Base-by-base conservation (phyloP, 179 eudicot species). In the Beta macrorhiza region DNA sequence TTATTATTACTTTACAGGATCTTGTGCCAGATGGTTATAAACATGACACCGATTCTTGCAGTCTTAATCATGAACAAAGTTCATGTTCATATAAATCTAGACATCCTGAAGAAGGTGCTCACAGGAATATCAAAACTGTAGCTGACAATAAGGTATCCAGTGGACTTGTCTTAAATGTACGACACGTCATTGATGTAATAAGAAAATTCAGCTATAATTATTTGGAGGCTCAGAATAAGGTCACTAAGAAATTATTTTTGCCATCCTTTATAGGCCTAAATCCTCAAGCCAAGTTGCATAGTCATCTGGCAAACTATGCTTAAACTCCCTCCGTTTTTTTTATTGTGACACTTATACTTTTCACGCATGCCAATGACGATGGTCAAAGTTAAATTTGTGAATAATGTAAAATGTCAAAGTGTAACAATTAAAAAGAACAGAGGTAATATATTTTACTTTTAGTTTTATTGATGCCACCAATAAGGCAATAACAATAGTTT, bases 61-160 rank as follows among this genome's bases (percentile, higher is more conserved):
- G 82, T 83, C 92, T 89, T 65, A 86, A 89, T 85, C 85, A 76
- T 67, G 95, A 91, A 85, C 91, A 89, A 76, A 91, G 97, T 81
- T 81, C 85, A 56, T 87, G 90, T 82, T 90, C 97, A 73, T 81
- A 87, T 82, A 91, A 88, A 89, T 87, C 91, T 53, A 81, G 77
- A 80, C 83, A 86, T 84, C 83, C 86, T 80, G 82, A 79, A 58
- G 87, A 79, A 56, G 88, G 82, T 64, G 77, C 73, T 79, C 83
- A 72, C 67, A 75, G 76, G 73, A 84, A 83, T 68, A 62, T 42
- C 45, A 88, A 83, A 83, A 75, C 83, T 67, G 80, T 89, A 73
- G 81, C 87, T 61, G 73, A 81, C 29, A 57, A 82, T 78, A 87
- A 81, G 87, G 90, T 84, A 65, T 67, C 72, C 70, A 78, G 65